Evolutionary conservation across 805 yeast species (phyloP), one percentile per base, ranked within the genome.

Genomic region (Candida ficus): DNA sequence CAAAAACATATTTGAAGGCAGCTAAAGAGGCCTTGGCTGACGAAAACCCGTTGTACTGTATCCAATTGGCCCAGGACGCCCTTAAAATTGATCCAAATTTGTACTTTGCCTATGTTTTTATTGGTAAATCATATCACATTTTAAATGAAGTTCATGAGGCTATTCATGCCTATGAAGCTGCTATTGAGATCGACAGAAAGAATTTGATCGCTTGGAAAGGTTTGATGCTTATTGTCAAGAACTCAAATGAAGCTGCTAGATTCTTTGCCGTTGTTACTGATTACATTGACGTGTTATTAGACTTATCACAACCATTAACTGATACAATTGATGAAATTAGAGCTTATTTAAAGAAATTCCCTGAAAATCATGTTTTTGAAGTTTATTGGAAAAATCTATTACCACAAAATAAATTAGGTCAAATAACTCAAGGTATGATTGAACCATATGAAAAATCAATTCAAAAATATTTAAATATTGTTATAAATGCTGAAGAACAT

Each of bases 171-270:
- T 82, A 80, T 50, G 51, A 53, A 23, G 54, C 52, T 17, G 89
- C 89, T 0, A 70, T 76, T 3, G 50, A 57, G 6, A 38, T 79
- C 1, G 73, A 77, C 22, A 71, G 76, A 0, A 64, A 66, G 2
- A 76, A 80, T 37, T 47, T 78, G 2, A 58, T 75, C 20, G 95
- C 89, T 0, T 90, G 93, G 95, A 87, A 85, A 53, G 98, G 98
- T 1, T 68, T 81, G 44, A 62, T 78, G 43, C 71, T 75, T 35
- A 58, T 77, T 1, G 67, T 63, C 10, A 61, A 63, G 40, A 51
- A 60, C 11, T 48, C 51, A 8, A 56, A 65, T 4, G 71, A 75
- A 39, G 65, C 63, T 46, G 52, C 57, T 4, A 41, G 60, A 3
- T 80, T 73, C 57, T 80, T 83, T 51, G 50, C 58, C 0, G 66